Base-by-base conservation (phyloP, 208 protist species). In the Crithidia expoeki region DNA sequence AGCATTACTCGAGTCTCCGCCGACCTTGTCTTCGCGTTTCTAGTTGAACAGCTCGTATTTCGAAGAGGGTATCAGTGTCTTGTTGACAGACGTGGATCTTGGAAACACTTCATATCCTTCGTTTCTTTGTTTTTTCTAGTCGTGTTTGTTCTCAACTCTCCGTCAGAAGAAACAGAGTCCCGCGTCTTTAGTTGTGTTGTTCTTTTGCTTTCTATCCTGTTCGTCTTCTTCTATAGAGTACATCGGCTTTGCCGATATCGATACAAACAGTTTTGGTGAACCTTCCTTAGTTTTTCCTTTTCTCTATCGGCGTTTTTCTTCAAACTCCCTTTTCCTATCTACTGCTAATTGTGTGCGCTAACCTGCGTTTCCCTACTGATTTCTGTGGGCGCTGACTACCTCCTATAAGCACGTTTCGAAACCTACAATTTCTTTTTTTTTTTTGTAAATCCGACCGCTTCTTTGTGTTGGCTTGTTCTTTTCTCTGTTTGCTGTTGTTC, bases 21-120 rank as follows among this genome's bases (percentile, higher is more conserved):
- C 21, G 12, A 60, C 19, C 28, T 60, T 16, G 55, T 47, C 55
- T 60, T 10, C 55, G 33, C 34, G 55, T 44, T 19, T 60, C 21
- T 44, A 11, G 34, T 40, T 5, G 5, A 32, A 11, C 55, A 44
- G 21, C 2, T 60, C 34, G 53, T 12, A 34, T 16, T 44, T n/a
- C n/a, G 32, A n/a, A 44, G 34, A 47, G 32, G 30, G 55, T 60
- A 32, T 9, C 30, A 28, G 6, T 7, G 5, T 42, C 16, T 47
- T 28, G 10, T 28, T 32, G 34, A 44, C 19, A 60, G 55, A 47
- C 2, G 42, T 28, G 28, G 5, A 42, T 42, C 4, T 19, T 23
- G 19, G 32, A 21, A 32, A 10, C 47, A 14, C 14, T 52, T 52
- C 21, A 14, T 30, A 52, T 52, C 47, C 17, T 28, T 52, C 44